A percentile compares a stretch with the other conserved stretches of the same genome.
Evolutionary conservation across 1,284 basidiomycete genomes (phyloP).

Genomic region (Tilletiaria anomala): DNA sequence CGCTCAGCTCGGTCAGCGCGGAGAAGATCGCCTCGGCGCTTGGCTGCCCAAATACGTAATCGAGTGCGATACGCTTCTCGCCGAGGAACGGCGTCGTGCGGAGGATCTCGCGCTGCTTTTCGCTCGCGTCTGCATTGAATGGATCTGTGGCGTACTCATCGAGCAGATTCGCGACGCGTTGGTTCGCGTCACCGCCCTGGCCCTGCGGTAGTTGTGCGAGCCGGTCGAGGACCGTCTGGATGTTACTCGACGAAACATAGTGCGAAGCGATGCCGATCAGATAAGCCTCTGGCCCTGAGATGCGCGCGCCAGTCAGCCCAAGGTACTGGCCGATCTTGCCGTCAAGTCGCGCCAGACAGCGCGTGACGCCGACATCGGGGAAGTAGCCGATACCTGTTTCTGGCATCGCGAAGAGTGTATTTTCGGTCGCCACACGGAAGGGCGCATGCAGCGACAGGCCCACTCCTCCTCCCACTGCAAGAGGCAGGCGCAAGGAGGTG

Average conservation of each 20-base stretch:
- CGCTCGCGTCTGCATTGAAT: constrained; percentile 10
- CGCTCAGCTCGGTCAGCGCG: constrained; percentile 20
- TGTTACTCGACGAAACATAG: constrained; percentile 17
- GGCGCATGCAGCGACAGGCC: constrained; percentile 76
- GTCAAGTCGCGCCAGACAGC: constrained; percentile 76
- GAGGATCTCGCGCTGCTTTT: too few species aligned
- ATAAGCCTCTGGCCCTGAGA: constrained; percentile 32
- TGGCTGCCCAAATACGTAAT: constrained; percentile 27
- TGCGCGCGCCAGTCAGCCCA: constrained; percentile 57
- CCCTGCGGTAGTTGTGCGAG: constrained; percentile 18
- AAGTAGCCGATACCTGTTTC: constrained; percentile 41
- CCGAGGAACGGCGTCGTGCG: constrained; percentile 28
- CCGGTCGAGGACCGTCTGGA: constrained; percentile 20
- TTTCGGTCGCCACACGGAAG: constrained; percentile 86
- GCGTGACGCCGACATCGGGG: constrained; percentile 83
- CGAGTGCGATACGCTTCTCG: constrained; percentile 24
- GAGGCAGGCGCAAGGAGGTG: constrained; percentile 1
- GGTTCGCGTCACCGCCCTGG: constrained; percentile 9
- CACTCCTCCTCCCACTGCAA: constrained; percentile 82
- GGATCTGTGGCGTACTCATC: constrained; percentile 27
- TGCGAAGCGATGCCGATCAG: constrained; percentile 33
- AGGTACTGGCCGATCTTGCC: constrained; percentile 79
- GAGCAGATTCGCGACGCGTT: constrained; percentile 3
- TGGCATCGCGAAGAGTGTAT: constrained; percentile 80
- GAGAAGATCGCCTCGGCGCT: constrained; percentile 23